These are phyloP conservation scores for Aquilaria yunnanensis DNA, from an alignment of 345 rosid genomes.

Conservation along the genomic window DNA sequence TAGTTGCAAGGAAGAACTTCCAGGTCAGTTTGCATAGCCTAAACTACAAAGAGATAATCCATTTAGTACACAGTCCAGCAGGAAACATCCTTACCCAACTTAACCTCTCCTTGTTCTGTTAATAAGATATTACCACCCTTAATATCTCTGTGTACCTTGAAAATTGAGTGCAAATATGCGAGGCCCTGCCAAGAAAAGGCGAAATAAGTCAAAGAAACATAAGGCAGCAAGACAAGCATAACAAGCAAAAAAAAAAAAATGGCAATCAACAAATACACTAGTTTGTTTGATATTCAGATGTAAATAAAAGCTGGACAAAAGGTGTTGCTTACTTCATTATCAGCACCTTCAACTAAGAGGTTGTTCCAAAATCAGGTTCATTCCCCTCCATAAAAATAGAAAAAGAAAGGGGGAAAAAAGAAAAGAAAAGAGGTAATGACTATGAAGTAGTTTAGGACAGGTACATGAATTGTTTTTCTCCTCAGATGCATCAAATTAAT, in stretches of 20 bases:
- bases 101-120: constrained; percentile 99
- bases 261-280: not conserved
- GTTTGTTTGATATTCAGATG: constrained; percentile 11
- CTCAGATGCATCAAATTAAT: too few species aligned
- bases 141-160: constrained; percentile 97
- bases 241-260: not conserved
- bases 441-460: too few species aligned
- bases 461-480: too few species aligned
- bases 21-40: too few species aligned
- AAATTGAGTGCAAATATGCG: constrained; percentile 93
- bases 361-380: too few species aligned
- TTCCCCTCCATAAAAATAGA: too few species aligned
- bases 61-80: too few species aligned
- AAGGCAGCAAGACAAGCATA: not conserved
- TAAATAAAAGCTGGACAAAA: constrained; percentile 1
- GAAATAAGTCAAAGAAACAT: constrained; percentile 16
- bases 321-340: not conserved
- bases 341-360: too few species aligned
- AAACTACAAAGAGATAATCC: too few species aligned
- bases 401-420: too few species aligned
- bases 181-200: constrained; percentile 56
- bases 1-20: too few species aligned
- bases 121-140: constrained; percentile 97
- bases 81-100: constrained; percentile 69
- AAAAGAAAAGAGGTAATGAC: too few species aligned